Evolutionary conservation across 768 basidiomycete species (phyloP), one percentile per base, ranked within the genome.

Genomic region (Agaricus subrufescens): DNA sequence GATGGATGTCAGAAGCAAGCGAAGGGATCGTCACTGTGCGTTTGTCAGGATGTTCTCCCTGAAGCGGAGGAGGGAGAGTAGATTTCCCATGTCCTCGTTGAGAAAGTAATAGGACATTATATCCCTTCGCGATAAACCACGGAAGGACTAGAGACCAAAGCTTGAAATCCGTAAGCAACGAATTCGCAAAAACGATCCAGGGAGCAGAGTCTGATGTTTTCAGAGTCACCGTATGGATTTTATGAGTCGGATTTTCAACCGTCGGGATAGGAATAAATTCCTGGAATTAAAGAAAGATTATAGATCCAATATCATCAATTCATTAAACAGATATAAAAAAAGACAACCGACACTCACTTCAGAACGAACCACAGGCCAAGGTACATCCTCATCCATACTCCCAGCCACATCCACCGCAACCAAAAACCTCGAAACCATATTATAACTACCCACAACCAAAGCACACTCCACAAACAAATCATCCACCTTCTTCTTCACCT

Each of bases 391-490:
- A 44, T 80, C 75, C 0, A 76, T 73, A 59, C 75, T 67, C 8
- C 84, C 83, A 50, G 75, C 81, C 1, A 87, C 81, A 60, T 87
- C 84, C 11, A 82, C 73, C 0, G 83, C 75, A 11, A 85, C 70
- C 30, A 87, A 71, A 60, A 86, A 80, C n/a, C 86, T 74, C 19
- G 84, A 85, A 6, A 87, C 85, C 81, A 86, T 82, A 69, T 86
- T 86, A 67, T 87, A 87, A 0, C 73, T 69, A 4, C 80, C 80
- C 0, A 79, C 77, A 1, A 80, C 71, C 51, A 80, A 73, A 0
- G 76, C 73, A 19, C 77, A 79, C 62, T 87, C 85, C 38, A 82
- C 78, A 39, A 84, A 72, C 7, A 81, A 59, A 63, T 77, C 77
- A 45, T 81, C 72, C 0, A 68, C 65, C 48, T 62, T 61, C 6